Base-by-base conservation (phyloP, 106 monocot genomes). In the Xerophyta viscosa region DNA sequence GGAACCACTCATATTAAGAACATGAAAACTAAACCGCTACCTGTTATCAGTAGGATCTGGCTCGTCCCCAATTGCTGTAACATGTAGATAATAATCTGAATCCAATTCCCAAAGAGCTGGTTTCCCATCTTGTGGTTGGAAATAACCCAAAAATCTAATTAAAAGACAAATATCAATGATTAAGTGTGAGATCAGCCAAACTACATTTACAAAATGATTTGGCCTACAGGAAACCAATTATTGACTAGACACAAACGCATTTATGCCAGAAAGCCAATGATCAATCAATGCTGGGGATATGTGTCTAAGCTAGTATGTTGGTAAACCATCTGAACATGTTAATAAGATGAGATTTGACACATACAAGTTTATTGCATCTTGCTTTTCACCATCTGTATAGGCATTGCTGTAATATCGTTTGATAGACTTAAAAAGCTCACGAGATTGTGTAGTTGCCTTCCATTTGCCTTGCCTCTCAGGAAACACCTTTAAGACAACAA, bases 391-490 rank as follows among this genome's bases (percentile, higher is more conserved):
- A 78, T 98, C 98, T 12, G 90, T 90, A 39, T 90, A 98, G 41
- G 98, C 64, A 77, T 98, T 98, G 78, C 98, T 98, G 56, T 98
- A 98, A 49, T 90, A 98, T 61, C 98, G 59, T 52, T 74, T 89
- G 52, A 98, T 98, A 23, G 98, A 86, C 49, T 98, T 98, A 46
- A 98, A 37, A 72, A 98, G 86, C 39, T 98, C 98, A 67, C 89
- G 89, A 63, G 98, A 98, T 29, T 90, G 98, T 3, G 98, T 90
- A 52, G 98, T 98, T 37, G 98, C 98, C 63, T 83, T 98, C 90
- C 90, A 98, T 41, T 82, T 98, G 31, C 98, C 98, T 86, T 98
- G 98, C 60, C 90, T 90, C 71, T 98, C 98, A 58, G 86, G 71
- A 58, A 98, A 98, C 42, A 98, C 90, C 98, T 96, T 58, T 31